Evolutionary conservation across 306 rosid genomes (phyloP), one percentile per base, ranked within the genome.

Genomic region (Prunus armeniaca): DNA sequence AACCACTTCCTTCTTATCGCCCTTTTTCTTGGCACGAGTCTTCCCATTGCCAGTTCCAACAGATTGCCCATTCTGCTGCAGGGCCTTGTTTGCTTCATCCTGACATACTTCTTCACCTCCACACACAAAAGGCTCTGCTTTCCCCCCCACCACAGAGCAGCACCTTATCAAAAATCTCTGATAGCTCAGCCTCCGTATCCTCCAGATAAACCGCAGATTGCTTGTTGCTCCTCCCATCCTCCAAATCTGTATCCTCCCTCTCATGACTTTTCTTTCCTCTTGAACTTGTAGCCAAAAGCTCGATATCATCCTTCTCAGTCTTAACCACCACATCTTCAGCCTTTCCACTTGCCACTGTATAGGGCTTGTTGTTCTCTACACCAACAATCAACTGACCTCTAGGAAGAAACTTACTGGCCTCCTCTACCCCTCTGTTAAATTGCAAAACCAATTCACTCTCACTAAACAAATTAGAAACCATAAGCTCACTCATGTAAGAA

Each of bases 371-470:
- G 10, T 20, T 82, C 79, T 83, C 88, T 56, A 78, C 8, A 54
- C 78, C 78, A 79, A 82, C 52, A 71, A 65, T 64, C 71, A 89
- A 65, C 3, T 75, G 89, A 72, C 2, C 78, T 78, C 78, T 86
- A 20, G 90, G 95, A 19, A 90, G 90, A 67, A 90, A 90, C 84
- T 86, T 90, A 56, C 12, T 86, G 50, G 85, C 95, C 78, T 87
- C 95, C 76, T 90, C 92, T 38, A 82, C 65, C 43, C 96, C 96
- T 75, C 77, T 84, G 79, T 88, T 84, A 74, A 88, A 86, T 67
- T 86, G 92, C 82, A 81, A 51, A 17, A 85, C 68, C 17, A 88
- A 83, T 15, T 91, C 92, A 61, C 74, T 87, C 84, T 82, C 74
- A 67, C 84, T 72, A 49, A 82, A 34, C 58, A 79, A 69, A 34